Conservation (phyloP, 2,329 filamentous ascomycete genomes). For the Botryosphaeria dothidea region DNA sequence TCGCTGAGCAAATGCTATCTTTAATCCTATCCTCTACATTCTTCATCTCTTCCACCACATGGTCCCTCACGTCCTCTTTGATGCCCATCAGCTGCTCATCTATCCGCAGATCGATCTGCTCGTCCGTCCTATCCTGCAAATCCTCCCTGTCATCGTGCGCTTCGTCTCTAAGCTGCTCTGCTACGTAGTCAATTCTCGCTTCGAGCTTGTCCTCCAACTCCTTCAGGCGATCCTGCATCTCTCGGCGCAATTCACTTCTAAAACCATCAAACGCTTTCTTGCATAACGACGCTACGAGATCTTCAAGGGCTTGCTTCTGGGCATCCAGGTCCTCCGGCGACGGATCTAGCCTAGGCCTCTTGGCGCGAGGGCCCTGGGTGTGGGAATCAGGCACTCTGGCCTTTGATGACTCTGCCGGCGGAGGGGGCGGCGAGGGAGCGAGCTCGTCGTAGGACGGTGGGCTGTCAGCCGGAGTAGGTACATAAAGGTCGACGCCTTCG, state of each 20-base stretch:
- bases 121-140: neutral
- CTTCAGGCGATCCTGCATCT: neutral
- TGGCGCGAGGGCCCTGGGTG: neutral
- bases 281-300: neutral
- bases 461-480: neutral
- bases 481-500: neutral
- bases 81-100: neutral
- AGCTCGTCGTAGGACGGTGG: constrained; percentile 17
- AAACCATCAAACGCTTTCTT: neutral
- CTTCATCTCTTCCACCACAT: constrained; percentile 3
- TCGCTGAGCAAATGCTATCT: neutral
- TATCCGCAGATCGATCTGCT: neutral
- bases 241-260: neutral
- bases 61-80: neutral
- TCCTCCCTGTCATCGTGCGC: neutral
- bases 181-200: neutral
- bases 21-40: neutral
- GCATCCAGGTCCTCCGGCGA: neutral
- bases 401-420: neutral
- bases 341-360: neutral
- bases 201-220: neutral
- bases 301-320: neutral
- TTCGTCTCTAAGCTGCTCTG: neutral
- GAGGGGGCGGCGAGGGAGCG: neutral
- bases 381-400: neutral